A percentile compares a stretch with the other conserved stretches of the same genome.
Conservation (phyloP, 2,329 filamentous ascomycete species). For the Ophiostoma himal-ulmi region DNA sequence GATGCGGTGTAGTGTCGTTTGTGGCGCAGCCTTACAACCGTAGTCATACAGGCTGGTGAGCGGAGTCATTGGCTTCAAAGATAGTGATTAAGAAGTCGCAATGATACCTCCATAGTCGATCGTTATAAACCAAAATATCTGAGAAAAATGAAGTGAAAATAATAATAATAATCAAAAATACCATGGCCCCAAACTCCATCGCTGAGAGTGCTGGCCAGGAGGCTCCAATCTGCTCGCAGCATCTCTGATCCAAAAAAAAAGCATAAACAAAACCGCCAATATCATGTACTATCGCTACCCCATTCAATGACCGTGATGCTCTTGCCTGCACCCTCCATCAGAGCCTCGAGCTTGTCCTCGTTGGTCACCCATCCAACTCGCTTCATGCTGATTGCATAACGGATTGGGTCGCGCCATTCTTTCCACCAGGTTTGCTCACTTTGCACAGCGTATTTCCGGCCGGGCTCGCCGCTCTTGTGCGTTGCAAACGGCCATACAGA, state of each 20-base stretch:
- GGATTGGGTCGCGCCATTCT: constrained; percentile 45
- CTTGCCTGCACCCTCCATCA: constrained; percentile 45
- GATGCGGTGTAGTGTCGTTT: neutral
- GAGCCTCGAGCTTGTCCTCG: constrained; percentile 48
- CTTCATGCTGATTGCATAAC: constrained; percentile 36
- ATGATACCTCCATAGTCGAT: neutral
- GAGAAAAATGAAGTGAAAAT: neutral
- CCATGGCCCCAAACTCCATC: neutral
- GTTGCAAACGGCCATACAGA: constrained; percentile 54
- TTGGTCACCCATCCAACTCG: constrained; percentile 45
- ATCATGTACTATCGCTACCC: constrained; percentile 29
- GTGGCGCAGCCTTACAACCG: neutral
- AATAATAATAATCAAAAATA: neutral
- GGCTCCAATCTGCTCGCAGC: neutral
- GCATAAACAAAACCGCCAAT: neutral
- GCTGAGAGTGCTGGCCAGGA: neutral
- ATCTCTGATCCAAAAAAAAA: constrained; percentile 5
- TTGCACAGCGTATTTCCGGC: constrained; percentile 45
- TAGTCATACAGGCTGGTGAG: neutral
- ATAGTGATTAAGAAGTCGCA: neutral
- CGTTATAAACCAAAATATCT: neutral
- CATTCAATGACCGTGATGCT: constrained; percentile 38
- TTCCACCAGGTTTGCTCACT: constrained; percentile 53
- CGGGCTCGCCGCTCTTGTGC: constrained; percentile 40
- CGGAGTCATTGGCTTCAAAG: neutral